Percentiles rank a stretch among this genome's conserved stretches.
Conservation (phyloP, 225 moss, liverwort and hornwort species). For the Physcomitrellopsis africana region DNA sequence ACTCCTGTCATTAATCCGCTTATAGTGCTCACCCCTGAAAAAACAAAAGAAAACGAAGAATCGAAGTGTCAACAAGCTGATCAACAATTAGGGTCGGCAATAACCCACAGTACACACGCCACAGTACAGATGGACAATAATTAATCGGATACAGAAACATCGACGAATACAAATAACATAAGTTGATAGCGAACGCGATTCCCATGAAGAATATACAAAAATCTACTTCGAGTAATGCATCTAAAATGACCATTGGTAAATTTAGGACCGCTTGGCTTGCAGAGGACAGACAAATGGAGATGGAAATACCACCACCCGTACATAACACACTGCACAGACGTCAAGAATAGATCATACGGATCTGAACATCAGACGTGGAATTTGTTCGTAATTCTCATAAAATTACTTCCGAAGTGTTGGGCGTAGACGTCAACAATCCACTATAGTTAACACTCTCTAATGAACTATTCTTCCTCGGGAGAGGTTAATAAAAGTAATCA, state of each 20-base stretch:
- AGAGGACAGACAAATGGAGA: not conserved
- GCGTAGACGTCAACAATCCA: no score
- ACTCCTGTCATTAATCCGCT: slow-evolving; percentile 29
- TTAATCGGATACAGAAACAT: not conserved
- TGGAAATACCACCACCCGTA: not conserved
- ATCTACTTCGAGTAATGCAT: not conserved
- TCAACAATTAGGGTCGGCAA: not conserved
- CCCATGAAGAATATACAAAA: not conserved
- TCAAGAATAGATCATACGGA: no score
- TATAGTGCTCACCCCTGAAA: slow-evolving; percentile 23
- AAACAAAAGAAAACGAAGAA: not conserved
- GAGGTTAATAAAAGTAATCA: no score
- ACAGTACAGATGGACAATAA: not conserved
- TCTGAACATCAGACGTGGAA: no score
- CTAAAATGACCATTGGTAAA: slow-evolving; percentile 2
- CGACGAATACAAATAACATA: not conserved
- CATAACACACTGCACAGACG: no score
- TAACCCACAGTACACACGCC: slow-evolving; percentile 7
- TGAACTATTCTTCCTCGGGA: no score
- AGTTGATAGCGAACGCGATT: not conserved
- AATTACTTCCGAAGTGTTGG: no score
- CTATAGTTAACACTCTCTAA: no score
- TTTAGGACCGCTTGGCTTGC: not conserved
- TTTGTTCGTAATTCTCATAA: no score
- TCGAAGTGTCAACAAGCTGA: not conserved